A percentile compares a stretch with the other conserved stretches of the same genome.
Conservation (phyloP, 164 flowering plant genomes). For the Aristolochia fimbriata region DNA sequence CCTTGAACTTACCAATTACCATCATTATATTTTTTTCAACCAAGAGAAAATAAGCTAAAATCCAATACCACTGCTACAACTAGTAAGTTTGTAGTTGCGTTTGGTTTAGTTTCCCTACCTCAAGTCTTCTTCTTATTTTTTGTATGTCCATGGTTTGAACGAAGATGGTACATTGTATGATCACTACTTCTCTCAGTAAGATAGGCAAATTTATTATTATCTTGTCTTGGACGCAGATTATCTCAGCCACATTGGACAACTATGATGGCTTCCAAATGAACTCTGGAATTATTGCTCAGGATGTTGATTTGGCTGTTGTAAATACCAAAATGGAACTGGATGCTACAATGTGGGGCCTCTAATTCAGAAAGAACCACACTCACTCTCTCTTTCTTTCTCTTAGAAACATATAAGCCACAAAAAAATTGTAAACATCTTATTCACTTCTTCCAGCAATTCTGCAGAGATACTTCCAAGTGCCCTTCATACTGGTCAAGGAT, state of each 20-base stretch:
- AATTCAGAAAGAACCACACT: neutral
- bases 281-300: conserved; percentile 18
- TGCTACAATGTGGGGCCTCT: conserved; percentile 29
- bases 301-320: conserved; percentile 10
- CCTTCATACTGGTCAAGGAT: conserved; percentile 80
- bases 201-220: neutral
- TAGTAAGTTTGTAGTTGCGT: no score
- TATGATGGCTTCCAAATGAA: conserved; percentile 30
- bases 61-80: no score
- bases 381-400: neutral
- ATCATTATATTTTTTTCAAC: no score
- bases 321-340: conserved; percentile 24
- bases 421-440: neutral
- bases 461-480: conserved; percentile 49
- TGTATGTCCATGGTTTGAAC: neutral
- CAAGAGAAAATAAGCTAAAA: no score
- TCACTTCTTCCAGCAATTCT: conserved; percentile 5
- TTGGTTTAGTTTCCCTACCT: no score
- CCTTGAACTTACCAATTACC: no score
- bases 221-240: conserved; percentile 38
- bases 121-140: no score
- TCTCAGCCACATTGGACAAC: conserved; percentile 68
- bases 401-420: neutral
- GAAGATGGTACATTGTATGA: neutral
- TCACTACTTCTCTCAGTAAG: neutral